A percentile compares a stretch with the other conserved stretches of the same genome.
phyloP scores from a whole-genome alignment of 352 stramenopile genomes.

The Phytophthora cactorum region DNA sequence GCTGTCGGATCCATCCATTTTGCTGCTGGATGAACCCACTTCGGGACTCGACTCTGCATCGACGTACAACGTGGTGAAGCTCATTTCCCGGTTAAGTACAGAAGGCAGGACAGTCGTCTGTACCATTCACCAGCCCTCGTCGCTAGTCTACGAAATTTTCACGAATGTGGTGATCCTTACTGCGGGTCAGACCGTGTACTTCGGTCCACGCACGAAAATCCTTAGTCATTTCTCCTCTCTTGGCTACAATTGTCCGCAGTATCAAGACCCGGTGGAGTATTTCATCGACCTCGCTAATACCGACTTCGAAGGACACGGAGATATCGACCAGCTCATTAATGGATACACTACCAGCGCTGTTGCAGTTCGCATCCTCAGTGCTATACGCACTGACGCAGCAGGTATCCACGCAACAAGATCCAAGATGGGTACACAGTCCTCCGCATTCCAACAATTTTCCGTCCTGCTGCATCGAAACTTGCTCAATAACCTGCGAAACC shows the following conservation, averaged over 20 bases:
- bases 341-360: conserved; percentile 20
- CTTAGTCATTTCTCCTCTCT: conserved; percentile 49
- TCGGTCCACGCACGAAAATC: conserved; percentile 63
- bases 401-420: conserved; percentile 6
- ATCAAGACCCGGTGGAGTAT: conserved; percentile 67
- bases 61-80: conserved; percentile 87
- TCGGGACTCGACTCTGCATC: conserved; percentile 90
- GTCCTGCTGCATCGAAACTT: conserved; percentile 62
- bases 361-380: conserved; percentile 15
- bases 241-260: conserved; percentile 58
- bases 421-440: conserved; percentile 26
- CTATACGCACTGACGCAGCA: conserved; percentile 14
- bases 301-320: conserved; percentile 47
- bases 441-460: conserved; percentile 50
- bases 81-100: conserved; percentile 50
- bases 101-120: conserved; percentile 80
- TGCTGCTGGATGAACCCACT: conserved; percentile 96
- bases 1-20: conserved; percentile 91
- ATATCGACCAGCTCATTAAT: conserved; percentile 18
- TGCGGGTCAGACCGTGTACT: conserved; percentile 89
- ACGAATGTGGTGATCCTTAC: conserved; percentile 68
- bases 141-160: conserved; percentile 62
- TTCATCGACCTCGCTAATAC: conserved; percentile 63
- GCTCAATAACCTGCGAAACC: conserved; percentile 66
- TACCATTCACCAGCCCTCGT: conserved; percentile 87